Evolutionary conservation across 306 rosid genomes (phyloP).

Genomic region (Fagus sylvatica): DNA sequence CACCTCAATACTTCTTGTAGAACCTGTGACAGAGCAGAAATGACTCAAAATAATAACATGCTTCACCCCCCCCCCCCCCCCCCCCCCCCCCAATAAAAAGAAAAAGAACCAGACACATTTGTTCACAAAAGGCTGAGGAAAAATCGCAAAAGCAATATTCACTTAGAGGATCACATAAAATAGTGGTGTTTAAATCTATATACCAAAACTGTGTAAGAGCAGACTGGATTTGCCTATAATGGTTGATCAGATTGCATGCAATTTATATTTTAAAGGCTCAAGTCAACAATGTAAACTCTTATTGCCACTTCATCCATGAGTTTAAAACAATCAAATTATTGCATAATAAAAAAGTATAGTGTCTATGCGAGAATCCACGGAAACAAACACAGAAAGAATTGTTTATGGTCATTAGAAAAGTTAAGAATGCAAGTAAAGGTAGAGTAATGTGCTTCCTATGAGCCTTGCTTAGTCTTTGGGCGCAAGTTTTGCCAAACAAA

Average conservation of each 20-base stretch:
- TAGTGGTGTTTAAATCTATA: conserved; percentile 9
- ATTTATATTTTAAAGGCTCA: background rate
- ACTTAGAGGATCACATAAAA: background rate
- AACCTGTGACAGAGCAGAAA: conserved; percentile 53
- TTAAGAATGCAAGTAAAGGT: background rate
- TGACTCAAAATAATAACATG: background rate
- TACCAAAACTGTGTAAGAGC: conserved; percentile 1
- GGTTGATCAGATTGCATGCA: conserved; percentile 12
- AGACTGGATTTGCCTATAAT: conserved; percentile 9
- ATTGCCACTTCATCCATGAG: conserved; percentile 5
- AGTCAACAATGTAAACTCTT: background rate
- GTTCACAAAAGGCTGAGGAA: background rate
- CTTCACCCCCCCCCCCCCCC: background rate
- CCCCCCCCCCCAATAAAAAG: background rate
- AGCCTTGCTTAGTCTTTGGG: conserved; percentile 9
- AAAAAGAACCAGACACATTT: background rate
- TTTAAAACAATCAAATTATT: conserved; percentile 9
- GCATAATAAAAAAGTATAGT: conserved; percentile 8
- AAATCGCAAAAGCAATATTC: background rate
- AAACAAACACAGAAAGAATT: conserved; percentile 23
- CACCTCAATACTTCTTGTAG: conserved; percentile 77
- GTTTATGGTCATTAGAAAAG: background rate
- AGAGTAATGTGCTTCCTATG: conserved; percentile 11
- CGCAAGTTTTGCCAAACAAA: no score
- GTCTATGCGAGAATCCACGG: conserved; percentile 20